These are phyloP conservation scores for Mucor ambiguus DNA, from an alignment of 371 early-diverging fungal species.

Conservation along the genomic window DNA sequence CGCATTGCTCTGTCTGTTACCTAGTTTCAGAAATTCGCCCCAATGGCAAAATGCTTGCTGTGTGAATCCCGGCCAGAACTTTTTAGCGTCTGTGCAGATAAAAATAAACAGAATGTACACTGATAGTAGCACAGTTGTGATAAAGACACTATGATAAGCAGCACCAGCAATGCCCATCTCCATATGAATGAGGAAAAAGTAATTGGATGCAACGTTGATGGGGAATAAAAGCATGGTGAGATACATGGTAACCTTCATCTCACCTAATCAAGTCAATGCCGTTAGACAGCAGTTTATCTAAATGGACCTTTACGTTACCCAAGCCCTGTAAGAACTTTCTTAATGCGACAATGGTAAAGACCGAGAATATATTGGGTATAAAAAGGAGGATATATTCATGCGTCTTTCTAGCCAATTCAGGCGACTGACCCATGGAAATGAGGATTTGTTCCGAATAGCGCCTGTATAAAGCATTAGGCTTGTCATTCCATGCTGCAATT, in stretches of 20 bases:
- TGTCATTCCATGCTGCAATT: neutral
- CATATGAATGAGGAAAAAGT: constrained; percentile 33
- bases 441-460: constrained; percentile 13
- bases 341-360: constrained; percentile 31
- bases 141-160: constrained; percentile 23
- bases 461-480: constrained; percentile 1
- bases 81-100: constrained; percentile 21
- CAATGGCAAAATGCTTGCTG: constrained; percentile 33
- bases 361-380: constrained; percentile 33
- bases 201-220: constrained; percentile 33
- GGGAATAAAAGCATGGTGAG: constrained; percentile 35
- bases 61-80: constrained; percentile 43
- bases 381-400: constrained; percentile 31
- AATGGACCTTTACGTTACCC: constrained; percentile 18
- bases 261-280: constrained; percentile 3
- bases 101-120: constrained; percentile 17
- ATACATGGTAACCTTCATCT: constrained; percentile 46
- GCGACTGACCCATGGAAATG: constrained; percentile 37
- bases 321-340: constrained; percentile 44
- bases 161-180: constrained; percentile 39
- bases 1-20: constrained; percentile 16
- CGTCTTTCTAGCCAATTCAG: constrained; percentile 33
- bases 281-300: neutral
- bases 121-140: constrained; percentile 3
- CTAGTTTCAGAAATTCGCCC: constrained; percentile 44